phyloP scores from a whole-genome alignment of 1,284 basidiomycete genomes.

The Ustanciosporium gigantosporum region DNA sequence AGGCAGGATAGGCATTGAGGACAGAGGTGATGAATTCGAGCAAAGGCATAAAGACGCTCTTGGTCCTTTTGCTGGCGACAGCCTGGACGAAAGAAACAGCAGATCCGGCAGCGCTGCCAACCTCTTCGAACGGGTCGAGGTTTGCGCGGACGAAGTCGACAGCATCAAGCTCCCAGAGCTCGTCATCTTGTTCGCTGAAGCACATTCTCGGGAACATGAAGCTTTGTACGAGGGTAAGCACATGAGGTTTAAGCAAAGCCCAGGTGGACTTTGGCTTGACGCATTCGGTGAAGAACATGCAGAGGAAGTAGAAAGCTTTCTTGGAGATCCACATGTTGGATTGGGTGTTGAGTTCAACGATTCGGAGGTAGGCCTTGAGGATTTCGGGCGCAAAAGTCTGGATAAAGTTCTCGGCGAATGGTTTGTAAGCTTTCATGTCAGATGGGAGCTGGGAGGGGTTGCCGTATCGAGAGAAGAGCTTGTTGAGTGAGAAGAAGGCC shows the following conservation, averaged over 20 bases:
- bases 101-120: constrained; percentile 39
- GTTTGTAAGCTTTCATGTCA: constrained; percentile 55
- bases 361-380: constrained; percentile 56
- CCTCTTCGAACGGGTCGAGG: constrained; percentile 54
- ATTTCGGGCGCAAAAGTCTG: constrained; percentile 58
- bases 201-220: constrained; percentile 58
- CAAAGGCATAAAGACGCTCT: constrained; percentile 51
- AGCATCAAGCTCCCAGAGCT: constrained; percentile 57
- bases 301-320: constrained; percentile 48
- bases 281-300: constrained; percentile 57
- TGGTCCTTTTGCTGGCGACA: constrained; percentile 53
- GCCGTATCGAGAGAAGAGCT: constrained; percentile 57
- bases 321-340: constrained; percentile 48
- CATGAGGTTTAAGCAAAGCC: constrained; percentile 56
- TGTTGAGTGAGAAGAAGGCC: constrained; percentile 59
- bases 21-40: constrained; percentile 56
- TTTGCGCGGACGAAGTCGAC: constrained; percentile 56
- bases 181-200: constrained; percentile 53
- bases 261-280: constrained; percentile 59
- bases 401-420: constrained; percentile 57
- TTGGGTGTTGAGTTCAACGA: constrained; percentile 42
- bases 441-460: constrained; percentile 57
- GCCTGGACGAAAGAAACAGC: constrained; percentile 46
- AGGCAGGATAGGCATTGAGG: constrained; percentile 49
- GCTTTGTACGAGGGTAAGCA: constrained; percentile 44